A percentile compares a stretch with the other conserved stretches of the same genome.
These are phyloP conservation scores for Goffeauzyma gilvescens DNA, from an alignment of 768 basidiomycete species.

Conservation along the genomic window DNA sequence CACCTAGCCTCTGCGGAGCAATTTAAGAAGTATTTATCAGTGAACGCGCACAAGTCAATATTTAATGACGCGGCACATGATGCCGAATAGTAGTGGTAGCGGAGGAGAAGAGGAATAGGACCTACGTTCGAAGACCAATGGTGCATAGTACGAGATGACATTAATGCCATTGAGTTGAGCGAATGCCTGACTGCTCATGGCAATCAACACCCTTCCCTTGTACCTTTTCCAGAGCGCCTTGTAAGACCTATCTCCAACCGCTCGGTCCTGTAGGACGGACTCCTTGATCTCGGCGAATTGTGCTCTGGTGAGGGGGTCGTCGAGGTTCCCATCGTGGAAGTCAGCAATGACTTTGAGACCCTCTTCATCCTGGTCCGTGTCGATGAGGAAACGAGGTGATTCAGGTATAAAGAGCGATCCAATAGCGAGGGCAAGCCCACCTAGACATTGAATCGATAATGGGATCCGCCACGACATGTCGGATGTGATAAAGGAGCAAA, in stretches of 20 bases:
- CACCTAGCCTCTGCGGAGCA: constrained; percentile 62
- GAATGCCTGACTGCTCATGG: constrained; percentile 89
- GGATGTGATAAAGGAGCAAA: constrained; percentile 68
- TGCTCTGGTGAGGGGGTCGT: constrained; percentile 48
- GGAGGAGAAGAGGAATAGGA: not conserved
- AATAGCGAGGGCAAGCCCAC: constrained; percentile 56
- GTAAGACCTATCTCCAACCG: constrained; percentile 58
- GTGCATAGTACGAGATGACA: constrained; percentile 26
- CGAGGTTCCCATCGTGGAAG: constrained; percentile 61
- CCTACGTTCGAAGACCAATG: constrained; percentile 63
- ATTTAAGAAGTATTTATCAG: not conserved
- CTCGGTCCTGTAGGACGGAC: constrained; percentile 16
- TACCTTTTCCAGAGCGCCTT: constrained; percentile 68
- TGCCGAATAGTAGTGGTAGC: not conserved
- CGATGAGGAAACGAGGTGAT: constrained; percentile 84
- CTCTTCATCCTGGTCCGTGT: constrained; percentile 60
- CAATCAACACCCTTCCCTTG: constrained; percentile 67
- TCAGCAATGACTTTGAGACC: constrained; percentile 75
- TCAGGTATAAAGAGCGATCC: constrained; percentile 77
- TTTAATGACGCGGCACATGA: no score
- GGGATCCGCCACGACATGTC: constrained; percentile 83
- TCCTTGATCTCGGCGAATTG: constrained; percentile 84
- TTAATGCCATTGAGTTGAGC: constrained; percentile 97
- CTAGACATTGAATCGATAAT: constrained; percentile 68
- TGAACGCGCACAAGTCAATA: constrained; percentile 3